Evolutionary conservation across 2,329 filamentous ascomycete species (phyloP).

Genomic region (Ophiostoma triangulosporum): DNA sequence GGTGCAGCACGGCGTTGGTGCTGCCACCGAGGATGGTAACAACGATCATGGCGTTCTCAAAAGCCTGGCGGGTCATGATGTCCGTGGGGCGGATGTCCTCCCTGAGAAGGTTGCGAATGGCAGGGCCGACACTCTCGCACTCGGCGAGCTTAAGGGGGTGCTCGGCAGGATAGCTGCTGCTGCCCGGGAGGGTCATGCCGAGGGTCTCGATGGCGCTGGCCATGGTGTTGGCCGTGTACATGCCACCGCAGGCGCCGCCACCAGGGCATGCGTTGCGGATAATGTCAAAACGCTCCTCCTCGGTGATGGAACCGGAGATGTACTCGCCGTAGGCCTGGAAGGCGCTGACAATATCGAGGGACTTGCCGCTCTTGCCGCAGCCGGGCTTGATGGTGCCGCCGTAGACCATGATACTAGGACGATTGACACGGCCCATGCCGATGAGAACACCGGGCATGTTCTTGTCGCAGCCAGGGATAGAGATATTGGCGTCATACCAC

Average conservation of each 20-base stretch:
- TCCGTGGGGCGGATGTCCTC: conserved; percentile 68
- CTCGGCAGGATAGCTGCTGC: conserved; percentile 67
- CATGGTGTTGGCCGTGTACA: conserved; percentile 72
- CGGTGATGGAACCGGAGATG: conserved; percentile 78
- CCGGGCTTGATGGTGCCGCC: conserved; percentile 89
- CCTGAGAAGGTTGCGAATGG: conserved; percentile 60
- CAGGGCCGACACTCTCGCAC: conserved; percentile 56
- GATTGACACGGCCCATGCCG: conserved; percentile 88
- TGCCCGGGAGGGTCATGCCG: conserved; percentile 70
- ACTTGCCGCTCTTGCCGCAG: conserved; percentile 60
- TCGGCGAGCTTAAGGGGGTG: conserved; percentile 58
- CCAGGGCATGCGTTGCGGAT: conserved; percentile 85
- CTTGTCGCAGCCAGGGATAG: conserved; percentile 96
- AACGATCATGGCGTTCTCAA: conserved; percentile 75
- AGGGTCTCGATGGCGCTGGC: conserved; percentile 60
- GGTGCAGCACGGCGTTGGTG: conserved; percentile 73
- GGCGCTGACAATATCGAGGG: conserved; percentile 89
- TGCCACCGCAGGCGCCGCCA: conserved; percentile 71
- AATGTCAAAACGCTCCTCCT: conserved; percentile 86
- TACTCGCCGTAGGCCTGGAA: conserved; percentile 98
- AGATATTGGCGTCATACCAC: conserved; percentile 97
- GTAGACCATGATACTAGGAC: conserved; percentile 94
- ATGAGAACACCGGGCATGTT: conserved; percentile 94
- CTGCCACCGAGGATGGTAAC: conserved; percentile 74
- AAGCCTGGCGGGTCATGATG: conserved; percentile 66